phyloP scores from a whole-genome alignment of 108 stramenopile genomes.

The Bacterosira constricta region DNA sequence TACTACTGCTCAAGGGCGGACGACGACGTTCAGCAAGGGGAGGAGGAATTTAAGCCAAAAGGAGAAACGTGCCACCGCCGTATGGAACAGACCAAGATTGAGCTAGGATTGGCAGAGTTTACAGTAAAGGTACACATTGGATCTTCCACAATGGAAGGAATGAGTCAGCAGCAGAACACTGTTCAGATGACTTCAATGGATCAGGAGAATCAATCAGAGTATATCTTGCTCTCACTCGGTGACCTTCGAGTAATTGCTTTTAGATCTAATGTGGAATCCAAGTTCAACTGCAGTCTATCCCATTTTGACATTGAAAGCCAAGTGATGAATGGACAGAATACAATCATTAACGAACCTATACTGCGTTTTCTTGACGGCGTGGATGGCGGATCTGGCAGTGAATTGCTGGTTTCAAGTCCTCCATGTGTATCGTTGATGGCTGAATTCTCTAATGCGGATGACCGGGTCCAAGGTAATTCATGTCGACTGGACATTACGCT shows the following conservation, averaged over 20 bases:
- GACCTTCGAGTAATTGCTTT: slow-evolving; percentile 51
- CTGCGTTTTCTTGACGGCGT: slow-evolving; percentile 33
- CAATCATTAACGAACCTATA: slow-evolving; percentile 18
- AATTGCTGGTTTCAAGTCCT: slow-evolving; percentile 44
- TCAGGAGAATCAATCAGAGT: slow-evolving; percentile 40
- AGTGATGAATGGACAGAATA: slow-evolving; percentile 4
- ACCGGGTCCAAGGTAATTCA: not conserved
- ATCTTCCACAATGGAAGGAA: not conserved
- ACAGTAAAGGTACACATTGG: slow-evolving; percentile 58
- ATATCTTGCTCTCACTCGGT: slow-evolving; percentile 56
- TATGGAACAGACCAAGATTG: slow-evolving; percentile 59
- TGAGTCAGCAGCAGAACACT: not conserved
- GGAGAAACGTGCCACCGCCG: slow-evolving; percentile 11
- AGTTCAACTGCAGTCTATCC: slow-evolving; percentile 46
- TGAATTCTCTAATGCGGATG: slow-evolving; percentile 13
- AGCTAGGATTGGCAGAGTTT: slow-evolving; percentile 46
- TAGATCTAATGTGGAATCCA: slow-evolving; percentile 32
- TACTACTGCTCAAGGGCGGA: slow-evolving; percentile 53
- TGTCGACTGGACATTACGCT: slow-evolving; percentile 42
- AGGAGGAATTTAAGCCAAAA: not conserved
- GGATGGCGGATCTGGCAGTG: slow-evolving; percentile 10
- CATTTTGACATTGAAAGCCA: slow-evolving; percentile 79
- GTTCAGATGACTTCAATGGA: not conserved
- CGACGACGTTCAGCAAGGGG: slow-evolving; percentile 13
- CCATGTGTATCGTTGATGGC: slow-evolving; percentile 51